Evolutionary conservation across 202 grass and related monocot genomes (phyloP).

Genomic region (Bolboschoenoplectus hybrid): DNA sequence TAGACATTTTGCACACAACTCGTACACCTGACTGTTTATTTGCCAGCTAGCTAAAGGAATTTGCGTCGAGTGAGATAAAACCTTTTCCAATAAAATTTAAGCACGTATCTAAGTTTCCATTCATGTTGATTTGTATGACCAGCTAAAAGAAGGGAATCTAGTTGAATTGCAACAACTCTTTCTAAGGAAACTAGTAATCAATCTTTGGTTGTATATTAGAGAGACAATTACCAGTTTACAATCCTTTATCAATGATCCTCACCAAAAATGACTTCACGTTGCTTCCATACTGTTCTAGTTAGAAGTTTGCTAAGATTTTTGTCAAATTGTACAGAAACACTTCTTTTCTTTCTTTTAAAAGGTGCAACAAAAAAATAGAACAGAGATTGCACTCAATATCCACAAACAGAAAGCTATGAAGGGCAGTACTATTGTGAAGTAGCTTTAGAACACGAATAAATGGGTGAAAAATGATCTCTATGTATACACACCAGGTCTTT

Average conservation of each 20-base stretch:
- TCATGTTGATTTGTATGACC: background rate
- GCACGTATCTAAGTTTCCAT: background rate
- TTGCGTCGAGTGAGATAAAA: no score
- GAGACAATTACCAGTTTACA: background rate
- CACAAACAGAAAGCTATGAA: conserved; percentile 33
- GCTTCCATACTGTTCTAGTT: background rate
- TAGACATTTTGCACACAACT: no score
- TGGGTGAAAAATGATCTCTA: conserved; percentile 22
- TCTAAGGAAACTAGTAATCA: background rate
- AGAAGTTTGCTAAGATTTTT: conserved; percentile 23
- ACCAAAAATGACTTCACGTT: background rate
- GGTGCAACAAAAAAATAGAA: background rate
- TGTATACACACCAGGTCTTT: conserved; percentile 27
- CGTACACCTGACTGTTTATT: no score
- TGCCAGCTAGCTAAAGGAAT: background rate
- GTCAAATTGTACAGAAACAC: background rate
- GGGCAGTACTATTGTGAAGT: conserved; percentile 33
- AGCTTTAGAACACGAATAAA: conserved; percentile 36
- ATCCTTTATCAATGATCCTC: background rate
- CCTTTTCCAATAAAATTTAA: no score
- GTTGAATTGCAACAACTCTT: background rate
- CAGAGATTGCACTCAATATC: conserved; percentile 34
- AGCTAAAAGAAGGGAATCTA: background rate
- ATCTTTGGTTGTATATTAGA: background rate
- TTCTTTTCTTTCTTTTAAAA: background rate